Conservation (phyloP, 352 stramenopile genomes). For the Pelagophyceae sp. region DNA sequence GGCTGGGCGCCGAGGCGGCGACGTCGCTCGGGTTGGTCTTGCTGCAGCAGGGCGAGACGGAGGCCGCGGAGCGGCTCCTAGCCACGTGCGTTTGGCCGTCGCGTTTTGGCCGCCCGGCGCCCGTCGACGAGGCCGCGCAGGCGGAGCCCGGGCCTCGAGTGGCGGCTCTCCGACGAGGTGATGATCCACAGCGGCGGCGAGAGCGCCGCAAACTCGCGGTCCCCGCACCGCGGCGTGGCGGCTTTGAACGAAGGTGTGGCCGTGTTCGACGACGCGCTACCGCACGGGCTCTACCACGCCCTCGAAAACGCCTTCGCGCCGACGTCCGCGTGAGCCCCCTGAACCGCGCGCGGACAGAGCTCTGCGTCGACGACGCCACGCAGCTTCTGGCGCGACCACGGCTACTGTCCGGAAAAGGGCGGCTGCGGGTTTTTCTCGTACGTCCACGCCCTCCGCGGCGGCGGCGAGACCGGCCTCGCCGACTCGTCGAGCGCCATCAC, state of each 20-base stretch:
- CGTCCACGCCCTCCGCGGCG: not conserved
- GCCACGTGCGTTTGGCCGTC: no score
- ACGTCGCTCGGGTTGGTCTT: not conserved
- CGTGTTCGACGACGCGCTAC: not conserved
- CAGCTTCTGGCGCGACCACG: constrained; percentile 3
- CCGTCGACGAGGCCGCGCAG: no score
- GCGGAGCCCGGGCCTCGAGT: not conserved
- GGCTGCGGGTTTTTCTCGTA: constrained; percentile 5
- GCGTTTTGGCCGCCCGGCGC: not conserved
- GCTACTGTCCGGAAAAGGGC: not conserved
- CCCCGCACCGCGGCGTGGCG: not conserved
- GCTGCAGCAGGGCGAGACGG: not conserved
- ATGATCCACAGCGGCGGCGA: no score
- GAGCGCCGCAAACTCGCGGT: not conserved
- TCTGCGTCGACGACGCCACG: no score
- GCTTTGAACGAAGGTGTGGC: not conserved
- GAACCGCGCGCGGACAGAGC: no score
- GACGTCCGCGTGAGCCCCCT: no score
- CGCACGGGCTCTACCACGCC: not conserved
- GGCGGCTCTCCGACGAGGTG: not conserved
- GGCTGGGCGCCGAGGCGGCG: no score
- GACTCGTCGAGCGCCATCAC: no score
- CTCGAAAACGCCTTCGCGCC: not conserved
- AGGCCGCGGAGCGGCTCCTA: not conserved
- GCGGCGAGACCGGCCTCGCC: not conserved